Base-by-base conservation (phyloP, 495 filamentous ascomycete genomes). In the Rhizodiscina lignyota region DNA sequence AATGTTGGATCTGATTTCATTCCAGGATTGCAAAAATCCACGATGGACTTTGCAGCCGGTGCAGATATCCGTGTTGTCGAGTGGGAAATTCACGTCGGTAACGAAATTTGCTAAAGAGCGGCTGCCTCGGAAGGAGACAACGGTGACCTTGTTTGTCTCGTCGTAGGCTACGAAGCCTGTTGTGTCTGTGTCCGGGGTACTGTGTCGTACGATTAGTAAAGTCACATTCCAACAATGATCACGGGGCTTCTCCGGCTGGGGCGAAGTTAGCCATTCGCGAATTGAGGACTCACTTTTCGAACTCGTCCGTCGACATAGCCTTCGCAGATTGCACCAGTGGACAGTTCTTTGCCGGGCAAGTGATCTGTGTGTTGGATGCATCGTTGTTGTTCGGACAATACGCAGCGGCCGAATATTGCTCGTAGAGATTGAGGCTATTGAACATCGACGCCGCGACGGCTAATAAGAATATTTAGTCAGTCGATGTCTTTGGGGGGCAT, bases 81-180 rank as follows among this genome's bases (percentile, higher is more conserved):
- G 29, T 28, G 30, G 40, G 40, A 68, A 60, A 40, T 67, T 61
- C 43, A 67, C 53, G 50, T 87, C 67, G 17, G 72, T 59, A 34
- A 85, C 59, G 68, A 67, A 86, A 52, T 76, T 86, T 21, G 60
- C 58, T 30, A 79, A 18, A 15, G 69, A 72, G 11, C 61, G 43
- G 18, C 67, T 68, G 40, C 83, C 83, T 20, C 75, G 69, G 60
- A 84, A 77, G 12, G 76, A 64, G 28, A 83, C 53, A 21, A 86
- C 66, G 30, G 86, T 74, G 11, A 70, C 43, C 16, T 61, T 39
- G 43, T 69, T 73, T 19, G 67, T 73, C 17, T 53, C 48, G 54
- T 89, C 83, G 16, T 62, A 55, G 10, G 72, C 74, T n/a, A 85
- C 52, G 46, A 74, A 79, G 22, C 83, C 83, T 10, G 72, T 63